Percentiles rank a stretch among this genome's conserved stretches.
These are phyloP conservation scores for Podospora appendiculata DNA, from an alignment of 495 filamentous ascomycete species.

Conservation along the genomic window DNA sequence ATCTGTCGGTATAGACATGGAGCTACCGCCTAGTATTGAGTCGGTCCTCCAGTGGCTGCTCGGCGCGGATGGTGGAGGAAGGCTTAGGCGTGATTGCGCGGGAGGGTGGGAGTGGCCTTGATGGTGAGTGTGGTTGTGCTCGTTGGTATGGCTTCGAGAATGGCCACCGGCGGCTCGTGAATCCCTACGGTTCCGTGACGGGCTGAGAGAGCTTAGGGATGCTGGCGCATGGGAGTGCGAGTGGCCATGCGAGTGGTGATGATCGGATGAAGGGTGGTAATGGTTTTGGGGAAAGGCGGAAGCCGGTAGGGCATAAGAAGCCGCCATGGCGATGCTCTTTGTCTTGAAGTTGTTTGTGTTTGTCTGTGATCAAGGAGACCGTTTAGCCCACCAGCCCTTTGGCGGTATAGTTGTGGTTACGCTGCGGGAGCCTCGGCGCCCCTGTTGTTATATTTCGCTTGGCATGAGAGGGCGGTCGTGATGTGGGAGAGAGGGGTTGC, in stretches of 20 bases:
- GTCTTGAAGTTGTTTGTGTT: not conserved
- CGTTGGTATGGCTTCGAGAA: conserved; percentile 25
- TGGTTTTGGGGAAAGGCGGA: conserved; percentile 41
- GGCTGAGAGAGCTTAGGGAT: conserved; percentile 13
- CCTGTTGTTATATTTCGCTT: conserved; percentile 7
- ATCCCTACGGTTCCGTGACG: conserved; percentile 14
- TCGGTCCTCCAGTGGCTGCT: conserved; percentile 21
- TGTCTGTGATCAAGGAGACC: not conserved
- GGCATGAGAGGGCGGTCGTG: conserved; percentile 6
- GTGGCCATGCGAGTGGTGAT: conserved; percentile 29
- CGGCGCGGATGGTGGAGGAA: conserved; percentile 21
- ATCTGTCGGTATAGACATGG: conserved; percentile 20
- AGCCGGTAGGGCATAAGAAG: conserved; percentile 44
- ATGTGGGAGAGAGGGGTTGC: conserved; percentile 1
- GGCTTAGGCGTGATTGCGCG: conserved; percentile 24
- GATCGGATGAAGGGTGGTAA: conserved; percentile 26
- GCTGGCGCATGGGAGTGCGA: conserved; percentile 29
- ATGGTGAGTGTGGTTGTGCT: conserved; percentile 26
- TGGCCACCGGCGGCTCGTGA: conserved; percentile 13
- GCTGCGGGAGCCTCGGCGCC: conserved; percentile 15
- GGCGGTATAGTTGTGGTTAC: not conserved
- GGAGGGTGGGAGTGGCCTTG: conserved; percentile 26
- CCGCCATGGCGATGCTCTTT: conserved; percentile 25
- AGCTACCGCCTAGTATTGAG: conserved; percentile 23
- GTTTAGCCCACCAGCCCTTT: not conserved